These are phyloP conservation scores for Pelagophyceae sp. DNA, from an alignment of 352 stramenopile species.

Conservation along the genomic window DNA sequence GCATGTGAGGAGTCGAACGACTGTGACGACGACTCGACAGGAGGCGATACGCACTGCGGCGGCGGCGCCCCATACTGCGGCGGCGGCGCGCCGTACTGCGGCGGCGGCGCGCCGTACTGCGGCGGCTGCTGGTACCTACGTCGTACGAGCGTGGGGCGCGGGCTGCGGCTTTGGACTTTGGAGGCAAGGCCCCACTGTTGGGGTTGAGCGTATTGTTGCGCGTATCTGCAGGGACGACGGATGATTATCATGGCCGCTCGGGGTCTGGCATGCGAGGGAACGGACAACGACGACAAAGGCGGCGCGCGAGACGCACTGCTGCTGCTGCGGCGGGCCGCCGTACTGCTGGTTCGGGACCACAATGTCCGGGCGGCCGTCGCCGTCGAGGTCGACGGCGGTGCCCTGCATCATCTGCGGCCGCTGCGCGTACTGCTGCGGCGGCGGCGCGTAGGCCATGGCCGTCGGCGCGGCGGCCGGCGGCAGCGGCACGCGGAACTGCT, in stretches of 20 bases:
- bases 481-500: conserved; percentile 13
- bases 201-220: not conserved
- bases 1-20: no score
- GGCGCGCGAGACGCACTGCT: no score
- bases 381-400: not conserved
- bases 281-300: no score
- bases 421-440: not conserved
- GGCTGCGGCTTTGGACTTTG: not conserved
- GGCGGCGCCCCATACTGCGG: not conserved
- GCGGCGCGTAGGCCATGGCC: not conserved
- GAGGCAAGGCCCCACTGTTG: no score
- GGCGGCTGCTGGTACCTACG: not conserved
- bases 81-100: not conserved
- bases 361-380: not conserved
- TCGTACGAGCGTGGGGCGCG: no score
- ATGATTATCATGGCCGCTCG: not conserved
- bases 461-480: not conserved
- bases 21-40: no score
- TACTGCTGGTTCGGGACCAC: not conserved
- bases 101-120: not conserved
- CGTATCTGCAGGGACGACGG: not conserved
- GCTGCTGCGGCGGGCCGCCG: not conserved
- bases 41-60: not conserved
- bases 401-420: not conserved
- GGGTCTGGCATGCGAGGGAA: no score